Evolutionary conservation across 108 stramenopile genomes (phyloP), one percentile per base, ranked within the genome.

Genomic region (Cyclotella sp.): DNA sequence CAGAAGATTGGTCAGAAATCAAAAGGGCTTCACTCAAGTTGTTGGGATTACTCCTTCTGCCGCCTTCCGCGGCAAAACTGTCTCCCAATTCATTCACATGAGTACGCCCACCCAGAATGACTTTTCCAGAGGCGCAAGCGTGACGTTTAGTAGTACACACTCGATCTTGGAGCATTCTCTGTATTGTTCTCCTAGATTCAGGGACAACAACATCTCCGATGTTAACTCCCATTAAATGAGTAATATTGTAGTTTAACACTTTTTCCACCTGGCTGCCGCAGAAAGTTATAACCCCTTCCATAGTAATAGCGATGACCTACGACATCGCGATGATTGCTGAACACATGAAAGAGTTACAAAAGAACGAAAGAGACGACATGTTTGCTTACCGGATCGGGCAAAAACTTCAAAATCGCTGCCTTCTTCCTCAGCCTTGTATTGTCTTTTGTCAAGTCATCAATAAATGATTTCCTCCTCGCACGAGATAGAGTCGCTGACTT

Each of bases 181-280:
- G 7, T 1, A 55, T 1, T 24, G 55, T 55, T 26, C 22, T 55
- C 24, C 55, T n/a, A 8, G 22, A 26, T 1, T 55, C 8, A 21
- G 55, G 55, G 2, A 24, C 55, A 55, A 24, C 22, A 21, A 55
- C 4, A 12, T 24, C 3, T 55, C 12, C 3, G 19, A 55, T 55
- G 22, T 55, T 55, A 2, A 22, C 55, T 55, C 24, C 55, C 3
- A 55, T 22, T 3, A 55, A 22, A 4, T 55, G 13, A 19, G 12
- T 4, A 1, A 4, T 8, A n/a, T 55, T 55, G 55, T 55, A 8
- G 3, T 55, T 55, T 3, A 55, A 24, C 9, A 55, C n/a, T 21
- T 55, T n/a, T 22, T 55, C 55, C 22, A 55, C 55, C 24, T 55
- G 55, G 24, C 55, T 55, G 22, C 55, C 55, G 21, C 55, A 55